phyloP scores from a whole-genome alignment of 2,329 filamentous ascomycete genomes.

The Huntiella omanensis region DNA sequence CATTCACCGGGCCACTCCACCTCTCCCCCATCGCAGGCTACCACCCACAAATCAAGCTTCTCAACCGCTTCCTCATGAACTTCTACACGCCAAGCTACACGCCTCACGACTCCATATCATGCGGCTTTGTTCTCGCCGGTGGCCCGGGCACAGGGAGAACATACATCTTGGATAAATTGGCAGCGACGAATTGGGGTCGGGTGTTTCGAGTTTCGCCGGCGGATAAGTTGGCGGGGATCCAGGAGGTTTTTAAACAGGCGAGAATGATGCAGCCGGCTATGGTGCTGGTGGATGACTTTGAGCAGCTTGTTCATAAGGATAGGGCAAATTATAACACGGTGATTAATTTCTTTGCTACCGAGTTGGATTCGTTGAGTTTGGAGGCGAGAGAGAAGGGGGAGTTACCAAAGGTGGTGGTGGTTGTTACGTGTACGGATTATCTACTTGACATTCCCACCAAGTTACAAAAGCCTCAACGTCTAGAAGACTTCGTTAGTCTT shows the following conservation, averaged over 20 bases:
- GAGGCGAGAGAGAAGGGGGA: slow-evolving; percentile 20
- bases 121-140: slow-evolving; percentile 58
- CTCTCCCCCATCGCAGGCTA: slow-evolving; percentile 46
- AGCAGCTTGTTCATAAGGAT: slow-evolving; percentile 46
- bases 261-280: slow-evolving; percentile 52
- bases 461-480: slow-evolving; percentile 45
- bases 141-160: slow-evolving; percentile 74
- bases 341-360: slow-evolving; percentile 31
- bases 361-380: slow-evolving; percentile 34
- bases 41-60: slow-evolving; percentile 37
- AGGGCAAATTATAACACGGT: slow-evolving; percentile 30
- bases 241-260: slow-evolving; percentile 52
- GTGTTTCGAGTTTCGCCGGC: slow-evolving; percentile 41
- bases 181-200: slow-evolving; percentile 49
- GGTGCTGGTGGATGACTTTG: slow-evolving; percentile 61
- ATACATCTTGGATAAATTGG: slow-evolving; percentile 49
- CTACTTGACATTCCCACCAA: slow-evolving; percentile 51
- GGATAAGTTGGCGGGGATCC: slow-evolving; percentile 39
- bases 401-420: slow-evolving; percentile 45
- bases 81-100: slow-evolving; percentile 26
- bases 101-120: slow-evolving; percentile 21
- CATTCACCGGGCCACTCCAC: slow-evolving; percentile 7
- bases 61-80: slow-evolving; percentile 47
- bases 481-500: slow-evolving; percentile 51
- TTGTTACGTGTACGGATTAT: slow-evolving; percentile 55